Evolutionary conservation across 1,284 basidiomycete genomes (phyloP).

Genomic region (Pseudozyma sp.): DNA sequence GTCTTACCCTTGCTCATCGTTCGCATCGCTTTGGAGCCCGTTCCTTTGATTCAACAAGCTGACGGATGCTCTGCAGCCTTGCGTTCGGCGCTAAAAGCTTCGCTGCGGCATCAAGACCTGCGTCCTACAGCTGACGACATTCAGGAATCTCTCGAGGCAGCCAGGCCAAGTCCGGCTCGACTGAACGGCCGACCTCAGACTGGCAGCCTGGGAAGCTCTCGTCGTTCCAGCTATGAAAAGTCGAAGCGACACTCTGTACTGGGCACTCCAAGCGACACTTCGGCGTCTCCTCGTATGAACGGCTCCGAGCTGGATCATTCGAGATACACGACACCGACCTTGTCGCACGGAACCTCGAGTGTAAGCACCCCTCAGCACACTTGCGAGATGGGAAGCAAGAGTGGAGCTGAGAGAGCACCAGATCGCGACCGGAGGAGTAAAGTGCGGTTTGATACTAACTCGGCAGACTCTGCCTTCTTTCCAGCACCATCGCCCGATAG

Average conservation of each 20-base stretch:
- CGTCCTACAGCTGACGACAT: conserved; percentile 49
- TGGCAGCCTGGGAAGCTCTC: background rate
- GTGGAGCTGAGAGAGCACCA: conserved; percentile 1
- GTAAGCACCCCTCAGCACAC: conserved; percentile 32
- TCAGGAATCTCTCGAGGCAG: conserved; percentile 14
- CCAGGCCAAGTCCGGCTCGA: background rate
- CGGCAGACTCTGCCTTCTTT: conserved; percentile 18
- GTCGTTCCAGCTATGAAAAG: background rate
- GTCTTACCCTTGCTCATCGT: conserved; percentile 53
- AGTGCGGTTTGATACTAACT: conserved; percentile 19
- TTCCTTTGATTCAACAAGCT: conserved; percentile 27
- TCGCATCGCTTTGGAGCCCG: conserved; percentile 28
- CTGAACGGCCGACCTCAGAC: background rate
- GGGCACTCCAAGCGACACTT: background rate
- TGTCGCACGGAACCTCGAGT: conserved; percentile 30
- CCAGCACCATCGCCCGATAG: conserved; percentile 3
- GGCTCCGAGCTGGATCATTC: conserved; percentile 24
- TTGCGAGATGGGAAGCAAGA: conserved; percentile 21
- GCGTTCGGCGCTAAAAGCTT: conserved; percentile 29
- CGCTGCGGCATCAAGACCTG: conserved; percentile 44
- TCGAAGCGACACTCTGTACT: background rate
- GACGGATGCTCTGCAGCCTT: conserved; percentile 25
- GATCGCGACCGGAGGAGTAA: conserved; percentile 13
- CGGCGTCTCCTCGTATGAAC: conserved; percentile 16
- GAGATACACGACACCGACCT: conserved; percentile 22